phyloP scores from a whole-genome alignment of 2,329 filamentous ascomycete genomes.

The Sporothrix brunneoviolacea region DNA sequence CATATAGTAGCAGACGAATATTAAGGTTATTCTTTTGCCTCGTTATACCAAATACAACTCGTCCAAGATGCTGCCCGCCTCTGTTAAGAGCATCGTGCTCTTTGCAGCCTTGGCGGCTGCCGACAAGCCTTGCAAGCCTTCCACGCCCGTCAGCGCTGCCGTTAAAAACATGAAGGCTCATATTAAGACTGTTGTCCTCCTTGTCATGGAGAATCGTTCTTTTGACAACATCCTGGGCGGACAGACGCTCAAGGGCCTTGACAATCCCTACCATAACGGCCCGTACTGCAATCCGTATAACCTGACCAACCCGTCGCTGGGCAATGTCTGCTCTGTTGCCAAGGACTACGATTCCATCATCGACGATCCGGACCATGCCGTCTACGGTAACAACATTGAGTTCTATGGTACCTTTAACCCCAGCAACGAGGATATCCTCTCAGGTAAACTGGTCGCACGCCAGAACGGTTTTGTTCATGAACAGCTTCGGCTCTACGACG shows the following conservation, averaged over 20 bases:
- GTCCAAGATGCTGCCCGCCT: slow-evolving; percentile 7
- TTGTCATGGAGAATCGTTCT: slow-evolving; percentile 41
- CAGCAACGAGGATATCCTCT: slow-evolving; percentile 25
- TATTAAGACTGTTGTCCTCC: slow-evolving; percentile 43
- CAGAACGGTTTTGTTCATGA: slow-evolving; percentile 34
- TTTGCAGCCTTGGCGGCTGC: slow-evolving; percentile 12
- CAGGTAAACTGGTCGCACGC: slow-evolving; percentile 15
- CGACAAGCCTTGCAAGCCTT: not conserved
- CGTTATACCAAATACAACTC: too few relatives aligned
- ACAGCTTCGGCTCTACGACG: slow-evolving; percentile 30
- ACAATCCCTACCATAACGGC: slow-evolving; percentile 36
- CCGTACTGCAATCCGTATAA: slow-evolving; percentile 36
- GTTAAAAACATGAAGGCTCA: slow-evolving; percentile 27
- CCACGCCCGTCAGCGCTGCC: slow-evolving; percentile 9
- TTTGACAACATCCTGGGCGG: slow-evolving; percentile 38
- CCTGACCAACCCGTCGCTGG: slow-evolving; percentile 20
- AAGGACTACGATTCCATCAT: slow-evolving; percentile 34
- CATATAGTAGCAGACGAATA: too few relatives aligned
- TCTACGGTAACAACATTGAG: slow-evolving; percentile 37
- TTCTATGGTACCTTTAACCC: slow-evolving; percentile 35
- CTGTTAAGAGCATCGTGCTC: slow-evolving; percentile 1
- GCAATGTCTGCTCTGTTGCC: slow-evolving; percentile 25
- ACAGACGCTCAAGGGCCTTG: slow-evolving; percentile 30
- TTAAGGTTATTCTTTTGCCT: too few relatives aligned
- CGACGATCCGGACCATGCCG: slow-evolving; percentile 35